Conservation (phyloP, 306 rosid species). For the Quercus suber region DNA sequence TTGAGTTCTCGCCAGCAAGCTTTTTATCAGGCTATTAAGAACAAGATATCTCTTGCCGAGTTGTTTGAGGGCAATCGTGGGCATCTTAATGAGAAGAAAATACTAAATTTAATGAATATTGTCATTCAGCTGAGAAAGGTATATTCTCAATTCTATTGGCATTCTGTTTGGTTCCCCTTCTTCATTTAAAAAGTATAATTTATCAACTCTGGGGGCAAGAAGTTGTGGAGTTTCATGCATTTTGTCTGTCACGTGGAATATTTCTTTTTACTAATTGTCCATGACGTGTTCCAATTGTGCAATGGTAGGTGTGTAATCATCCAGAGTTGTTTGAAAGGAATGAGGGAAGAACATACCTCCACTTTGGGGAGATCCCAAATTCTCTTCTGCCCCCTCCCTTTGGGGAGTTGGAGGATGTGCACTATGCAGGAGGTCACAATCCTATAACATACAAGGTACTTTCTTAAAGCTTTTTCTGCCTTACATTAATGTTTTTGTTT, state of each 20-base stretch:
- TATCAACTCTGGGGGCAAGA: constrained; percentile 8
- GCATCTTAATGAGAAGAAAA: constrained; percentile 85
- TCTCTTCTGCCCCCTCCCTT: constrained; percentile 89
- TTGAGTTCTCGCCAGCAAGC: constrained; percentile 98
- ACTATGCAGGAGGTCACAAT: constrained; percentile 84
- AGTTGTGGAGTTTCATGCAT: neutral
- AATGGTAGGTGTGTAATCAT: constrained; percentile 92
- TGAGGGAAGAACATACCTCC: constrained; percentile 85
- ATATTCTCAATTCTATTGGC: constrained; percentile 14
- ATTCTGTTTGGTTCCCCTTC: neutral
- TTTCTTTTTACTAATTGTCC: constrained; percentile 5
- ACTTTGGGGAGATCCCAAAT: constrained; percentile 78
- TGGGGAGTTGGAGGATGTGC: constrained; percentile 93
- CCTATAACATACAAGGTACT: constrained; percentile 78
- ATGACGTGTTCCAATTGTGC: constrained; percentile 20
- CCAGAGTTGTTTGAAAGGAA: constrained; percentile 97
- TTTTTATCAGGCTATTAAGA: constrained; percentile 95
- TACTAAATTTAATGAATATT: constrained; percentile 87
- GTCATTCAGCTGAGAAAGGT: constrained; percentile 98
- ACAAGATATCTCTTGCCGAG: constrained; percentile 95
- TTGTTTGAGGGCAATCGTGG: constrained; percentile 89
- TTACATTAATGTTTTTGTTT: neutral
- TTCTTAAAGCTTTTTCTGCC: constrained; percentile 8
- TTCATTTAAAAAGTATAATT: neutral
- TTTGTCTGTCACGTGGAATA: constrained; percentile 2